Evolutionary conservation across 2,329 filamentous ascomycete genomes (phyloP).

Genomic region (Coniella vitis): DNA sequence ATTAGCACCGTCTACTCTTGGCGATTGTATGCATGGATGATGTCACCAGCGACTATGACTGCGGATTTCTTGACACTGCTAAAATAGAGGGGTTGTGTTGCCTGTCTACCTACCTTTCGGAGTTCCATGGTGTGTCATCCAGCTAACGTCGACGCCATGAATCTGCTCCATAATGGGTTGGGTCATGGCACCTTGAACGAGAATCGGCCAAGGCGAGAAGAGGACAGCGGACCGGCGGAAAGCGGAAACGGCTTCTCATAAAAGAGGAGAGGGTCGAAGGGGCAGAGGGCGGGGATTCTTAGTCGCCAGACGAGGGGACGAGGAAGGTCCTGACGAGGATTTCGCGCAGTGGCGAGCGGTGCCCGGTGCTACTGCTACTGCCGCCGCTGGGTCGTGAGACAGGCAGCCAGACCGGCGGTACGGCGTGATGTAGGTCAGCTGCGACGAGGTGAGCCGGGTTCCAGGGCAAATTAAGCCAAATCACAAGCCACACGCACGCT

Average conservation of each 20-base stretch:
- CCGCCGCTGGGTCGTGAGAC: too few relatives aligned
- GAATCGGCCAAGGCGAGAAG: too few relatives aligned
- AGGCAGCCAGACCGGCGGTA: too few relatives aligned
- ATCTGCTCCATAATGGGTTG: constrained; percentile 63
- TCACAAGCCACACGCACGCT: neutral
- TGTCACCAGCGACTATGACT: too few relatives aligned
- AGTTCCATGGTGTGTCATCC: constrained; percentile 70
- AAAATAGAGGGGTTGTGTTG: too few relatives aligned
- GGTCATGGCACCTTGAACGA: neutral
- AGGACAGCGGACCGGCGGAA: neutral
- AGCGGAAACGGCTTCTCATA: neutral
- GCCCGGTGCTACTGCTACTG: neutral
- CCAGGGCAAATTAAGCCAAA: constrained; percentile 1
- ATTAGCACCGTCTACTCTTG: constrained; percentile 5
- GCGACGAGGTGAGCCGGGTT: neutral
- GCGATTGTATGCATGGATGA: too few relatives aligned
- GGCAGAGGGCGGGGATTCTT: neutral
- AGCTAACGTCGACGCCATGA: constrained; percentile 80
- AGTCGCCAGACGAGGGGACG: neutral
- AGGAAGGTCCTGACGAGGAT: neutral
- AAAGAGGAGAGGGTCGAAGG: neutral
- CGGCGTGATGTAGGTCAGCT: neutral
- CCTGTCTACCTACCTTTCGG: constrained; percentile 78
- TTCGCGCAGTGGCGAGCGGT: neutral
- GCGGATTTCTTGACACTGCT: too few relatives aligned